phyloP scores from a whole-genome alignment of 257 asterid species.

The Solanum neorickii region DNA sequence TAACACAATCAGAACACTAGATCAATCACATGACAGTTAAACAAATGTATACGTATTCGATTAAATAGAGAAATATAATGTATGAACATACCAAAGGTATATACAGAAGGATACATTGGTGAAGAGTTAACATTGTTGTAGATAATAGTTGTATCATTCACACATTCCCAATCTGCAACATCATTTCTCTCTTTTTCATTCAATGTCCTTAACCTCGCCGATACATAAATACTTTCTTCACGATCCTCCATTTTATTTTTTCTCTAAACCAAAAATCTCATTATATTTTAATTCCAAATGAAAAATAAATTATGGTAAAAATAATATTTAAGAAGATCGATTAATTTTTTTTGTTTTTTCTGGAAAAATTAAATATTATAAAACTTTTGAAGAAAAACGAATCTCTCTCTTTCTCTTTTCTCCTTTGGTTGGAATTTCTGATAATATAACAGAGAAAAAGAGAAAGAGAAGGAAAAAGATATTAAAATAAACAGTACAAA shows the following conservation, averaged over 20 bases:
- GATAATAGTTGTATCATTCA: slow-evolving; percentile 54
- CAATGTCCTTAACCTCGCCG: slow-evolving; percentile 72
- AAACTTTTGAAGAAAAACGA: neutral
- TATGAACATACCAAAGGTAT: slow-evolving; percentile 49
- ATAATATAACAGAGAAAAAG: neutral
- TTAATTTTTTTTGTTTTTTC: neutral
- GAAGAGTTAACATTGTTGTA: slow-evolving; percentile 40
- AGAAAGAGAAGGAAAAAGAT: neutral
- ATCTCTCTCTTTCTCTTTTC: neutral
- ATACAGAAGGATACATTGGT: slow-evolving; percentile 42
- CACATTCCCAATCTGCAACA: slow-evolving; percentile 73
- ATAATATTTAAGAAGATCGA: neutral
- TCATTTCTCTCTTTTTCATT: slow-evolving; percentile 44
- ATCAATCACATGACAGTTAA: neutral
- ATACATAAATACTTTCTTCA: slow-evolving; percentile 86
- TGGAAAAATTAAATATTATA: neutral
- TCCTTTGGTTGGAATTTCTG: neutral
- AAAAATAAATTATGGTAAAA: neutral
- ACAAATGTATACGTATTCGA: neutral
- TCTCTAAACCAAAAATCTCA: neutral
- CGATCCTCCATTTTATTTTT: slow-evolving; percentile 22
- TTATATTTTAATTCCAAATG: neutral
- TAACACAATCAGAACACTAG: neutral
- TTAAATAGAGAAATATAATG: neutral
- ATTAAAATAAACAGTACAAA: neutral